Conservation (phyloP, 2,329 filamentous ascomycete genomes). For the Orbilia brochopaga region DNA sequence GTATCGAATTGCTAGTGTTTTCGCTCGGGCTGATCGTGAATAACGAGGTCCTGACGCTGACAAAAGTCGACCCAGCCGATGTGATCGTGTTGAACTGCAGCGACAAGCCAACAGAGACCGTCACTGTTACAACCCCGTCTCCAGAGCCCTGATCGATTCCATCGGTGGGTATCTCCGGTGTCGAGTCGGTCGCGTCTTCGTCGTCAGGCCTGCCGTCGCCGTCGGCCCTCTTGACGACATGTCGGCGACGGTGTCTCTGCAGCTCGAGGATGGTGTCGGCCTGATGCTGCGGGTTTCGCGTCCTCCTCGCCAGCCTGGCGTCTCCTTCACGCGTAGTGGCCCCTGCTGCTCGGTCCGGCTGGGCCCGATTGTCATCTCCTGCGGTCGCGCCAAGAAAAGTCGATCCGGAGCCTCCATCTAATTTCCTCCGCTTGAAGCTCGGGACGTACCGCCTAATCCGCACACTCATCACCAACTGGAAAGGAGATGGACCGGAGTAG, state of each 20-base stretch:
- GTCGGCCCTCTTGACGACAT: conserved; percentile 19
- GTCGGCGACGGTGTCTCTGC: conserved; percentile 21
- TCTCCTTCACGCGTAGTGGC: conserved; percentile 23
- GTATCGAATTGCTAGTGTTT: conserved; percentile 16
- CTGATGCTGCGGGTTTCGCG: conserved; percentile 28
- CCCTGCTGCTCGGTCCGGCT: conserved; percentile 1
- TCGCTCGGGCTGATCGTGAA: conserved; percentile 44
- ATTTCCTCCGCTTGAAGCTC: conserved; percentile 49
- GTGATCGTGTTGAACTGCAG: conserved; percentile 35
- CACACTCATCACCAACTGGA: conserved; percentile 46
- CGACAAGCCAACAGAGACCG: conserved; percentile 44
- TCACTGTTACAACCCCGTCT: conserved; percentile 30
- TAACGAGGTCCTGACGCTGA: conserved; percentile 34
- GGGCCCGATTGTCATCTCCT: conserved; percentile 1
- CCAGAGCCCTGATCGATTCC: conserved; percentile 10
- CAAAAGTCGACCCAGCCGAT: conserved; percentile 32
- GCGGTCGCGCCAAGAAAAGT: conserved; percentile 31
- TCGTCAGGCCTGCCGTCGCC: conserved; percentile 9
- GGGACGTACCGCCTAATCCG: conserved; percentile 49
- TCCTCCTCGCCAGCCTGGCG: conserved; percentile 23
- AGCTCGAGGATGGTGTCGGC: conserved; percentile 4
- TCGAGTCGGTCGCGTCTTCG: conserved; percentile 3
- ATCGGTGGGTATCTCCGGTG: conserved; percentile 17
- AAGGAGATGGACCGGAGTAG: conserved; percentile 8
- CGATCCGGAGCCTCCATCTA: conserved; percentile 14